Evolutionary conservation across 352 stramenopile genomes (phyloP), one percentile per base, ranked within the genome.

Genomic region (Halophytophthora batemanensis): DNA sequence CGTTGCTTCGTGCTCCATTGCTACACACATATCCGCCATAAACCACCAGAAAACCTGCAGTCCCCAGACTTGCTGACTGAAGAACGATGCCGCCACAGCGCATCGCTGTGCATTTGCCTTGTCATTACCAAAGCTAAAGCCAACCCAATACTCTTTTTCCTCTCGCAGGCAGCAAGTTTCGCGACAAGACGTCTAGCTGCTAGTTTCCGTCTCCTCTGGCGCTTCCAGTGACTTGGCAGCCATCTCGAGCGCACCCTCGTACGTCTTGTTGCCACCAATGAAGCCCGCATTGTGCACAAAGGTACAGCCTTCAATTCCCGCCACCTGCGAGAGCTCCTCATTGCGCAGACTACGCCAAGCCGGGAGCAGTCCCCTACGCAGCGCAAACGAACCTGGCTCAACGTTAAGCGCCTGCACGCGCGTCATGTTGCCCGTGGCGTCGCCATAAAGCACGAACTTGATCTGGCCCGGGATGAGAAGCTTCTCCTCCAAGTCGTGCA

Each of bases 201-300:
- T 59, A 31, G 25, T 8, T 13, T 14, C 33, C 6, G 33, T 50
- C 42, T 72, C 58, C 5, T 61, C 49, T 8, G 46, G 50, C 3
- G 50, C 50, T 29, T 78, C 59, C 11, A 93, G 61, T 17, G 79
- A 88, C 55, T 83, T 65, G 36, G 71, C 64, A 0, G 96, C 96
- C 96, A 99, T 99, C 48, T 91, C 58, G 34, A 99, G 66, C 3
- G 92, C 97, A 21, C 96, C 97, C 49, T 98, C 92, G 54, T 88
- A 97, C 33, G 79, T 98, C 45, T 89, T 86, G 77, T 99, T 98
- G 53, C 96, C 97, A 12, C 97, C 97, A 53, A 99, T 99, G 73
- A 99, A 99, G 33, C 97, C 97, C n/a, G 87, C 90, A 4, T 91
- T 96, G 77, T 99, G 97, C 55, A 98, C 90, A 68, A 99, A 99